phyloP scores from a whole-genome alignment of 1,284 basidiomycete species.

The Trichosporon coremiiforme region DNA sequence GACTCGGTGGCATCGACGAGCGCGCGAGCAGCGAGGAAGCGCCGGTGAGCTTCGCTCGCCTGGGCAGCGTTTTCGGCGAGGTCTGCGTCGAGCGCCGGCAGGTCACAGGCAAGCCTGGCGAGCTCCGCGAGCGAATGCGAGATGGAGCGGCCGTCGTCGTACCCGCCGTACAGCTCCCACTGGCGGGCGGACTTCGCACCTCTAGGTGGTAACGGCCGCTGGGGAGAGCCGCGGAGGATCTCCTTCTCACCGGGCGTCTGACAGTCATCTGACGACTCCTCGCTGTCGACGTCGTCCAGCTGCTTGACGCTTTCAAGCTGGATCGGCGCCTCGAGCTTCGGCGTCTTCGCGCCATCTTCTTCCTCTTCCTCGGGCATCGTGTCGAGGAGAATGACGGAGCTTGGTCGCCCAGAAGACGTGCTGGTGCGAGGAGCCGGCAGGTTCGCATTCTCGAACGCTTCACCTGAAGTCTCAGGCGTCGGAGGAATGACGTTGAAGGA shows the following conservation, averaged over 20 bases:
- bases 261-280: conserved; percentile 22
- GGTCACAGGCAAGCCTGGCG: conserved; percentile 30
- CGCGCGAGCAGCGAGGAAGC: conserved; percentile 15
- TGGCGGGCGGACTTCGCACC: conserved; percentile 23
- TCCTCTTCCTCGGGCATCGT: conserved; percentile 36
- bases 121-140: conserved; percentile 33
- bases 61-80: conserved; percentile 20
- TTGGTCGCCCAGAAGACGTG: conserved; percentile 5
- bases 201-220: background rate
- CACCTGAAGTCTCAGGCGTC: conserved; percentile 28
- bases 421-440: conserved; percentile 11
- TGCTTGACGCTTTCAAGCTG: conserved; percentile 13
- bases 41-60: background rate
- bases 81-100: conserved; percentile 27
- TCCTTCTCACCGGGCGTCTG: conserved; percentile 13
- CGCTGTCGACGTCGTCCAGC: conserved; percentile 26
- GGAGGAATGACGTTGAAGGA: conserved; percentile 55
- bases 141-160: conserved; percentile 32
- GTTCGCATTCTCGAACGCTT: conserved; percentile 13
- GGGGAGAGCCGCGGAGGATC: background rate
- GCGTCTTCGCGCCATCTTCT: conserved; percentile 19
- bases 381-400: conserved; percentile 19
- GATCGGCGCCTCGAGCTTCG: conserved; percentile 14
- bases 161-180: conserved; percentile 24
- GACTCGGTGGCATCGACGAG: conserved; percentile 25